Evolutionary conservation across 164 flowering plant species (phyloP).

Genomic region (Euptelea pleiosperma): DNA sequence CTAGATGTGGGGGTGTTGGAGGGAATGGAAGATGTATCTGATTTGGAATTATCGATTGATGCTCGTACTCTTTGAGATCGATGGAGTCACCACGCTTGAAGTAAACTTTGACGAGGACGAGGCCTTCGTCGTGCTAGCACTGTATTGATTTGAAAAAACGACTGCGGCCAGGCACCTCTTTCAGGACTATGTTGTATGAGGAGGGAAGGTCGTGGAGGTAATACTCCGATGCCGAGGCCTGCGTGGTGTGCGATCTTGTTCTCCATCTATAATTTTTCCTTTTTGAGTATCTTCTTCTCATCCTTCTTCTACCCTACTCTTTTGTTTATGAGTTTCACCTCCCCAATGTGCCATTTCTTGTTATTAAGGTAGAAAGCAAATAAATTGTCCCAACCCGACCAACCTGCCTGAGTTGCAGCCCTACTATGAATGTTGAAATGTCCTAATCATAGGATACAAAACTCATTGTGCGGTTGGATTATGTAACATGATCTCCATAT

Average conservation of each 20-base stretch:
- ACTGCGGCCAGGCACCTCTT: constrained; percentile 84
- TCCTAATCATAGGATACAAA: too few relatives aligned
- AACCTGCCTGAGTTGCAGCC: too few relatives aligned
- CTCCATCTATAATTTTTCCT: constrained; percentile 55
- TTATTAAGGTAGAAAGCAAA: too few relatives aligned
- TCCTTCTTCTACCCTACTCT: too few relatives aligned
- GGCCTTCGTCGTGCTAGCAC: constrained; percentile 98
- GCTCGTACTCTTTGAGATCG: constrained; percentile 79
- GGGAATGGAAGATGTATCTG: constrained; percentile 50
- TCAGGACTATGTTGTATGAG: constrained; percentile 86
- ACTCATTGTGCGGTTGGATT: too few relatives aligned
- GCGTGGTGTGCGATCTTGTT: constrained; percentile 98
- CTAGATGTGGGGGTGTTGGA: constrained; percentile 90
- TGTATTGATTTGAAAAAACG: constrained; percentile 89
- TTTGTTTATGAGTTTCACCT: too few relatives aligned
- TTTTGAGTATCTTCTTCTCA: too few relatives aligned
- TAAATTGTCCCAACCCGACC: too few relatives aligned
- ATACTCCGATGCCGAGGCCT: constrained; percentile 91
- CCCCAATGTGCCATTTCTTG: too few relatives aligned
- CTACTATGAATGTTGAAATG: too few relatives aligned
- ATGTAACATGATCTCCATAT: too few relatives aligned
- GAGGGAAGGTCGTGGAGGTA: constrained; percentile 98
- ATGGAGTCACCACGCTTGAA: constrained; percentile 97
- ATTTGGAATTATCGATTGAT: constrained; percentile 61
- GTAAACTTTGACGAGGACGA: constrained; percentile 94